Conservation (phyloP, 2,329 filamentous ascomycete species). For the Arthrobotrys megalospora region DNA sequence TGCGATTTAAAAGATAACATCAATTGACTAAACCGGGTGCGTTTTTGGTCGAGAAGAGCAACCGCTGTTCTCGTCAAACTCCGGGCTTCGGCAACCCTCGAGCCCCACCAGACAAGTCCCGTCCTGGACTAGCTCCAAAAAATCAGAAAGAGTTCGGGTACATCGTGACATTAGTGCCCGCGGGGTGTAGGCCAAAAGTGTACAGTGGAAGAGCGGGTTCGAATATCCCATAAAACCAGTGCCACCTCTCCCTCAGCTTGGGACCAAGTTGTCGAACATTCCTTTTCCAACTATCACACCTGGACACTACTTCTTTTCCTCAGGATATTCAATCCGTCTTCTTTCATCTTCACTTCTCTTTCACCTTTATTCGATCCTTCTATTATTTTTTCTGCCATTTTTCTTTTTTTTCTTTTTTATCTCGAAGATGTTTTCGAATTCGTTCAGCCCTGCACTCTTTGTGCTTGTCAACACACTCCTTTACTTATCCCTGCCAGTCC, state of each 20-base stretch:
- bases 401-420: slow-evolving; percentile 26
- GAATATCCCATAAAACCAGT: slow-evolving; percentile 57
- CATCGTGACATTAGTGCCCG: slow-evolving; percentile 50
- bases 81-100: slow-evolving; percentile 29
- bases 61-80: slow-evolving; percentile 35
- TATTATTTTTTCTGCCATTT: slow-evolving; percentile 33
- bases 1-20: slow-evolving; percentile 26
- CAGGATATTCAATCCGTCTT: slow-evolving; percentile 26
- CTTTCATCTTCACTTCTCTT: slow-evolving; percentile 21
- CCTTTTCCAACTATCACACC: slow-evolving; percentile 13
- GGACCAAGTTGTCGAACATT: slow-evolving; percentile 34
- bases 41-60: slow-evolving; percentile 28
- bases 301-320: slow-evolving; percentile 11
- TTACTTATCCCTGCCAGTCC: slow-evolving; percentile 51
- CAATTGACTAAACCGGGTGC: slow-evolving; percentile 33
- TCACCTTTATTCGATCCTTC: slow-evolving; percentile 19
- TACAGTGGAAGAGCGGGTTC: slow-evolving; percentile 24
- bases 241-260: slow-evolving; percentile 36
- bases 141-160: slow-evolving; percentile 9
- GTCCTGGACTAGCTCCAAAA: slow-evolving; percentile 24
- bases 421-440: slow-evolving; percentile 35
- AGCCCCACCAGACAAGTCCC: slow-evolving; percentile 27
- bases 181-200: slow-evolving; percentile 53
- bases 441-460: slow-evolving; percentile 26
- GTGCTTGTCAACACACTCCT: slow-evolving; percentile 58